A percentile compares a stretch with the other conserved stretches of the same genome.
These are phyloP conservation scores for Dictyostelium firmibasis DNA, from an alignment of 78 protist species.

Conservation along the genomic window DNA sequence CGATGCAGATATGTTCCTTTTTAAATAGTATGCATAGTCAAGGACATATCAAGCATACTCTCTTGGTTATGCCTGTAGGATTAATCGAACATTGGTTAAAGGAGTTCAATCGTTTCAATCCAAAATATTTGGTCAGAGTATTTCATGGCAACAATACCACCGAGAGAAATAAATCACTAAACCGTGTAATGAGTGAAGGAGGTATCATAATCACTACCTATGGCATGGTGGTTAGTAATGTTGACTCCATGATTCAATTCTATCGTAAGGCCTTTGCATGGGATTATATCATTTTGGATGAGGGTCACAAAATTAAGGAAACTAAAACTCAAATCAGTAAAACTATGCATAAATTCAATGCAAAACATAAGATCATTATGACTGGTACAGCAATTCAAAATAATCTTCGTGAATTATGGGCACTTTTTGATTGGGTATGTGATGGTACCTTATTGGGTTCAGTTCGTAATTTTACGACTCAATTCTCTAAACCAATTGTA, in stretches of 20 bases:
- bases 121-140: background rate
- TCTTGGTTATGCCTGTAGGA: conserved; percentile 66
- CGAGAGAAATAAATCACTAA: conserved; percentile 10
- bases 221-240: conserved; percentile 65
- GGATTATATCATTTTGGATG: conserved; percentile 72
- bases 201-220: conserved; percentile 83
- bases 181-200: conserved; percentile 23
- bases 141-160: conserved; percentile 17
- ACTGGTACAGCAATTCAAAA: conserved; percentile 93
- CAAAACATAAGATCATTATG: conserved; percentile 75
- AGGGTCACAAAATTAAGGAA: conserved; percentile 76
- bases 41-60: background rate
- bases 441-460: conserved; percentile 78
- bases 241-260: background rate
- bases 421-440: conserved; percentile 83
- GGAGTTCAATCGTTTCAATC: conserved; percentile 25
- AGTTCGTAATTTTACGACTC: background rate
- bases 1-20: conserved; percentile 77
- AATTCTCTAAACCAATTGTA: conserved; percentile 51
- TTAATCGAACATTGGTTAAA: conserved; percentile 68
- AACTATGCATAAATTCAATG: conserved; percentile 15
- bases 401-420: conserved; percentile 88
- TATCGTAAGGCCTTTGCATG: conserved; percentile 13
- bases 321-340: conserved; percentile 62
- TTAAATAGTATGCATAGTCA: conserved; percentile 8